Conservation (phyloP, 768 basidiomycete genomes). For the Lyophyllum shimeji region DNA sequence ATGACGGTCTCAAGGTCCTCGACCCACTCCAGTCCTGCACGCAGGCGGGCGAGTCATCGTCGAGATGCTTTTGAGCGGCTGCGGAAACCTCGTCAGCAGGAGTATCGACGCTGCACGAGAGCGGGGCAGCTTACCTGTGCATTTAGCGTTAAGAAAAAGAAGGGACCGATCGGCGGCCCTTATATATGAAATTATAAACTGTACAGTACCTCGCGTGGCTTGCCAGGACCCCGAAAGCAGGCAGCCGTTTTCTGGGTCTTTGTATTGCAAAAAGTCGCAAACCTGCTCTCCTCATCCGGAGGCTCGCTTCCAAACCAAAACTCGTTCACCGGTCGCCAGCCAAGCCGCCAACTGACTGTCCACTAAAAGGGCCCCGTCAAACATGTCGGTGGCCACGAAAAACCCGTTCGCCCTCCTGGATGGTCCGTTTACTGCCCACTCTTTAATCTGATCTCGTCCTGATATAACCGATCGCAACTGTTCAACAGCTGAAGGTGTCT, state of each 20-base stretch:
- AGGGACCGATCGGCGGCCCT: background rate
- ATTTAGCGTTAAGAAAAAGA: slow-evolving; percentile 47
- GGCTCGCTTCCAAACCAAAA: slow-evolving; percentile 7
- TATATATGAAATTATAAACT: slow-evolving; percentile 33
- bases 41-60: slow-evolving; percentile 73
- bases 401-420: slow-evolving; percentile 85
- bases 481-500: slow-evolving; percentile 44
- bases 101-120: background rate
- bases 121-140: slow-evolving; percentile 52
- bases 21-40: slow-evolving; percentile 67
- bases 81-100: background rate
- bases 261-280: slow-evolving; percentile 9
- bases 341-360: slow-evolving; percentile 25
- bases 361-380: slow-evolving; percentile 60
- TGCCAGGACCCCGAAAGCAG: slow-evolving; percentile 41
- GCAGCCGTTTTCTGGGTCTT: slow-evolving; percentile 17
- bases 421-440: slow-evolving; percentile 45
- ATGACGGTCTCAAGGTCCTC: slow-evolving; percentile 90
- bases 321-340: slow-evolving; percentile 9
- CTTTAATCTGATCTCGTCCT: slow-evolving; percentile 16
- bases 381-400: slow-evolving; percentile 89
- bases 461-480: slow-evolving; percentile 10
- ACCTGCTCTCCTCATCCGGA: slow-evolving; percentile 7
- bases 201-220: slow-evolving; percentile 50
- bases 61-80: slow-evolving; percentile 90